A percentile compares a stretch with the other conserved stretches of the same genome.
These are phyloP conservation scores for Mycena sanguinolenta DNA, from an alignment of 768 basidiomycete genomes.

Conservation along the genomic window DNA sequence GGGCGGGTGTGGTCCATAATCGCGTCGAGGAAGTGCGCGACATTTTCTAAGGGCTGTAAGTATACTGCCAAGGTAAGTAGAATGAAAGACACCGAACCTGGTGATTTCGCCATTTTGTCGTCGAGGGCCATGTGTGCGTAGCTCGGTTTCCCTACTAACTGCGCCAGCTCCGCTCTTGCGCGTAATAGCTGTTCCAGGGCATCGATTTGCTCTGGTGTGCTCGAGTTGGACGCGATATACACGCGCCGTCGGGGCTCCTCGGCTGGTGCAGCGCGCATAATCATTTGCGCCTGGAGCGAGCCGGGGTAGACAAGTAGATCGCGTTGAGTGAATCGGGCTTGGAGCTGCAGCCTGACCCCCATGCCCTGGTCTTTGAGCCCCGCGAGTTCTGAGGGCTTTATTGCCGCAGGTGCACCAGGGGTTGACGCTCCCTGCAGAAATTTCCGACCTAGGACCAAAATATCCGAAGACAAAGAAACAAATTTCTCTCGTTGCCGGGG, in stretches of 20 bases:
- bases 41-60: slow-evolving; percentile 73
- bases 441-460: slow-evolving; percentile 87
- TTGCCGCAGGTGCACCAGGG: slow-evolving; percentile 74
- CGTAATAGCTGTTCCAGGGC: slow-evolving; percentile 82
- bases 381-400: slow-evolving; percentile 76
- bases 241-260: slow-evolving; percentile 87
- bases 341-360: slow-evolving; percentile 79
- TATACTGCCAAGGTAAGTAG: slow-evolving; percentile 8
- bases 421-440: slow-evolving; percentile 81
- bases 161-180: slow-evolving; percentile 86
- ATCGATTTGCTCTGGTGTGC: slow-evolving; percentile 79
- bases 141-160: slow-evolving; percentile 85
- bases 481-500: slow-evolving; percentile 83
- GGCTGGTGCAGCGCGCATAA: slow-evolving; percentile 88
- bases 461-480: slow-evolving; percentile 90
- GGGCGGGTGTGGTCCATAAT: slow-evolving; percentile 85
- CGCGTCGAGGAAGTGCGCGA: slow-evolving; percentile 86
- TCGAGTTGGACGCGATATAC: slow-evolving; percentile 87
- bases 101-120: slow-evolving; percentile 98
- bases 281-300: slow-evolving; percentile 92
- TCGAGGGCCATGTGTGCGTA: slow-evolving; percentile 89
- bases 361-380: slow-evolving; percentile 84
- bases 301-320: slow-evolving; percentile 87
- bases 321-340: slow-evolving; percentile 82
- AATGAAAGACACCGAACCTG: slow-evolving; percentile 64